Base-by-base conservation (phyloP, 441 rosid species). In the Pelargonium myrrhifolium region DNA sequence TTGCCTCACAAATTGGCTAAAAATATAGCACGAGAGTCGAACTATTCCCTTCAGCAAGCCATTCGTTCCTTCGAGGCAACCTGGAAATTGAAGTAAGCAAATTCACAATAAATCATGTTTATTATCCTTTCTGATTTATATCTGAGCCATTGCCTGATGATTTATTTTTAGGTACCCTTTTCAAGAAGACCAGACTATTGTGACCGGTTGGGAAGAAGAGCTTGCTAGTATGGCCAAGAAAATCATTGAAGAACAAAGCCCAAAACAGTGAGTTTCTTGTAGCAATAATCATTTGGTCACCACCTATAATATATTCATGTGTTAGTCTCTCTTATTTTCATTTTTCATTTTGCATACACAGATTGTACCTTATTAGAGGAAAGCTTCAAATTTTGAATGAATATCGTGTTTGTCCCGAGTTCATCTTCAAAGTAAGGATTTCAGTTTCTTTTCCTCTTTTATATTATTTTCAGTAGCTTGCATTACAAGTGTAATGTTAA, bases 11-110 rank as follows among this genome's bases (percentile, higher is more conserved):
- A 5, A 39, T 65, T 76, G 59, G 78, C 74, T 0, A 18, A 73
- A 49, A 68, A 24, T 22, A 65, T 73, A 0, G 72, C 76, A 0
- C 70, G 73, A 22, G 58, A 49, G 2, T 71, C 79, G 55, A 68
- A 58, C 39, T 59, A 71, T 31, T 73, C 75, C 71, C 79, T 78
- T n/a, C 77, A 68, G 28, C 82, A 78, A 75, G 82, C 77, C 17
- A 79, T 79, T 71, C 82, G 72, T 45, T 76, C 82, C 26, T 73
- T 79, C n/a, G 77, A 79, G 73, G 79, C 77, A 11, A 69, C 77
- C 58, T 71, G 73, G 71, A 66, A 26, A 10, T 53, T 61, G 37
- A 67, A 67, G 75, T 72, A 63, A 24, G 9, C 40, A 37, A 37
- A 37, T 7, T 37, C 40, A 37, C 8, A 37, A 37, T 9, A 37